Evolutionary conservation across 495 filamentous ascomycete genomes (phyloP).

Genomic region (Venustampulla echinocandica): DNA sequence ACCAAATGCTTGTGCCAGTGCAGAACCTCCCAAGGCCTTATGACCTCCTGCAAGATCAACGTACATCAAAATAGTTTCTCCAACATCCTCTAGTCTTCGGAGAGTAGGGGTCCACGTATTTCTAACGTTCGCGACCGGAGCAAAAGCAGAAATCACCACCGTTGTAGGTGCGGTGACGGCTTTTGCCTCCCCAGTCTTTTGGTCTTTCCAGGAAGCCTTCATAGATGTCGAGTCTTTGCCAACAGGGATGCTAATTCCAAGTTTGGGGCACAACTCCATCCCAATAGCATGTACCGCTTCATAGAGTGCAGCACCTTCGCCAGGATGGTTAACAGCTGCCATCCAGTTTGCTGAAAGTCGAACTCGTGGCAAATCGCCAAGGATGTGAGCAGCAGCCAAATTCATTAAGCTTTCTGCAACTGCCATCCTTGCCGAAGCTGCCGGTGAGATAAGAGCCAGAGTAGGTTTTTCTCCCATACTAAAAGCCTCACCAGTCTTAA

Average conservation of each 20-base stretch:
- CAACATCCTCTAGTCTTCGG: conserved; percentile 73
- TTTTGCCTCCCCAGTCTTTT: conserved; percentile 54
- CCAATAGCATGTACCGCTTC: conserved; percentile 91
- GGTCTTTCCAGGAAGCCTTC: conserved; percentile 93
- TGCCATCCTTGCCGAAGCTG: conserved; percentile 93
- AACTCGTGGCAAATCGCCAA: conserved; percentile 65
- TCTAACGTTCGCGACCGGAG: conserved; percentile 64
- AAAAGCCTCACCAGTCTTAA: conserved; percentile 87
- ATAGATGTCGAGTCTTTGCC: conserved; percentile 98
- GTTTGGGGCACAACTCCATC: conserved; percentile 69
- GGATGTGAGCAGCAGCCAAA: conserved; percentile 75
- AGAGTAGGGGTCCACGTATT: conserved; percentile 93
- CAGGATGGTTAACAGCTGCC: conserved; percentile 86
- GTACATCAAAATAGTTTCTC: conserved; percentile 81
- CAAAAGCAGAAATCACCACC: conserved; percentile 83
- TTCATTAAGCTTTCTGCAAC: conserved; percentile 93
- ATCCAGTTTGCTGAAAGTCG: conserved; percentile 98
- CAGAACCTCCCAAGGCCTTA: conserved; percentile 82
- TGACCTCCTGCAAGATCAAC: conserved; percentile 76
- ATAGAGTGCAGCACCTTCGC: conserved; percentile 89
- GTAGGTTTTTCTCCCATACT: conserved; percentile 93
- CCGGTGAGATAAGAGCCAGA: conserved; percentile 81
- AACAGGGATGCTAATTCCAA: conserved; percentile 88
- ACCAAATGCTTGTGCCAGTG: conserved; percentile 84
- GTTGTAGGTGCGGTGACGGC: conserved; percentile 90